A percentile compares a stretch with the other conserved stretches of the same genome.
These are phyloP conservation scores for Pestalotiopsis sp. DNA, from an alignment of 2,329 filamentous ascomycete species.

Conservation along the genomic window DNA sequence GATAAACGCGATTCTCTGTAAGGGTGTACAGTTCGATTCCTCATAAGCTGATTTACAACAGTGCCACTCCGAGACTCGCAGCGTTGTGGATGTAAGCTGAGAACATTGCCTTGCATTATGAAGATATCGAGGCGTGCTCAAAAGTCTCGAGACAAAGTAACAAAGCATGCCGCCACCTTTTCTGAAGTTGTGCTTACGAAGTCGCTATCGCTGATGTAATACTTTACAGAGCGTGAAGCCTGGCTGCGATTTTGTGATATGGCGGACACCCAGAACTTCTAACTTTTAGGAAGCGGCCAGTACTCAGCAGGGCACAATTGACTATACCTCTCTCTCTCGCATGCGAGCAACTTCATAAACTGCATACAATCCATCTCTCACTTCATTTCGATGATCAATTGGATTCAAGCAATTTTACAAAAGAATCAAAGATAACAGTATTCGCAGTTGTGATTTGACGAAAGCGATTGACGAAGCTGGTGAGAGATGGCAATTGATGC, in stretches of 20 bases:
- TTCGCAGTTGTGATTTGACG: too few species aligned
- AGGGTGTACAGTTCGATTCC: not conserved
- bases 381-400: too few species aligned
- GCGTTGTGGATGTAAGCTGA: not conserved
- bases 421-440: too few species aligned
- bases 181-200: not conserved
- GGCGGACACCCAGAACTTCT: not conserved
- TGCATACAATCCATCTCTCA: too few species aligned
- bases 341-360: too few species aligned
- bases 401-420: too few species aligned
- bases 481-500: not conserved
- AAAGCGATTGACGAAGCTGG: too few species aligned
- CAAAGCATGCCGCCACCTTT: not conserved
- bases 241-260: not conserved
- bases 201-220: not conserved
- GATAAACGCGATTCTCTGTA: not conserved
- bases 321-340: too few species aligned
- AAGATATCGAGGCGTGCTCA: not conserved
- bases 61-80: not conserved
- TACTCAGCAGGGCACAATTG: too few species aligned
- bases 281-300: too few species aligned
- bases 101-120: not conserved
- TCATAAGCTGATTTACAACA: not conserved
- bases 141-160: not conserved
- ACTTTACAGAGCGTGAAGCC: not conserved